Evolutionary conservation across 805 yeast species (phyloP).

Genomic region (Sugiyamaella floridensis): DNA sequence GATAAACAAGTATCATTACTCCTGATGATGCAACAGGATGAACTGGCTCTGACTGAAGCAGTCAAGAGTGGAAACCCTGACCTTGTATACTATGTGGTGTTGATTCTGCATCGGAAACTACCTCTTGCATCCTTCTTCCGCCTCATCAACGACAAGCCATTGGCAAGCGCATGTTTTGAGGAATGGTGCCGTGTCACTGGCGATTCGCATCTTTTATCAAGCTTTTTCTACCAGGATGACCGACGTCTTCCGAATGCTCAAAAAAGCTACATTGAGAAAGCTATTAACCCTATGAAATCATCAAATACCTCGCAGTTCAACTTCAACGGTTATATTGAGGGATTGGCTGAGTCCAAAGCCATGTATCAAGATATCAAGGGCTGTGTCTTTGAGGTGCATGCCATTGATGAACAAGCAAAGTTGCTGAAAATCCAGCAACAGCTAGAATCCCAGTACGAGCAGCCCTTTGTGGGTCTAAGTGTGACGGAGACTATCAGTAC

Average conservation of each 20-base stretch:
- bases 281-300: slow-evolving; percentile 17
- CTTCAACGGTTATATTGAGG: slow-evolving; percentile 11
- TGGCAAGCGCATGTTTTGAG: slow-evolving; percentile 38
- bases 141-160: slow-evolving; percentile 43
- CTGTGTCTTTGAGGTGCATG: slow-evolving; percentile 33
- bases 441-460: slow-evolving; percentile 38
- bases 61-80: slow-evolving; percentile 56
- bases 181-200: slow-evolving; percentile 31
- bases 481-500: slow-evolving; percentile 43
- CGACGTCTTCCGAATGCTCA: slow-evolving; percentile 42
- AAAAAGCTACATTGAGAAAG: slow-evolving; percentile 31
- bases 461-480: slow-evolving; percentile 37
- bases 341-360: slow-evolving; percentile 22
- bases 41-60: slow-evolving; percentile 60
- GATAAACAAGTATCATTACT: slow-evolving; percentile 56
- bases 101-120: slow-evolving; percentile 47
- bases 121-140: slow-evolving; percentile 65
- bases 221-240: slow-evolving; percentile 62
- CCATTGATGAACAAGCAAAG: slow-evolving; percentile 40
- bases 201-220: slow-evolving; percentile 36
- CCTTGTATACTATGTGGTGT: slow-evolving; percentile 50
- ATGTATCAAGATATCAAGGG: slow-evolving; percentile 32
- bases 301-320: slow-evolving; percentile 21
- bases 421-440: slow-evolving; percentile 40
- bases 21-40: slow-evolving; percentile 64